phyloP scores from a whole-genome alignment of 2,329 filamentous ascomycete genomes.

The Lanzia echinophila region DNA sequence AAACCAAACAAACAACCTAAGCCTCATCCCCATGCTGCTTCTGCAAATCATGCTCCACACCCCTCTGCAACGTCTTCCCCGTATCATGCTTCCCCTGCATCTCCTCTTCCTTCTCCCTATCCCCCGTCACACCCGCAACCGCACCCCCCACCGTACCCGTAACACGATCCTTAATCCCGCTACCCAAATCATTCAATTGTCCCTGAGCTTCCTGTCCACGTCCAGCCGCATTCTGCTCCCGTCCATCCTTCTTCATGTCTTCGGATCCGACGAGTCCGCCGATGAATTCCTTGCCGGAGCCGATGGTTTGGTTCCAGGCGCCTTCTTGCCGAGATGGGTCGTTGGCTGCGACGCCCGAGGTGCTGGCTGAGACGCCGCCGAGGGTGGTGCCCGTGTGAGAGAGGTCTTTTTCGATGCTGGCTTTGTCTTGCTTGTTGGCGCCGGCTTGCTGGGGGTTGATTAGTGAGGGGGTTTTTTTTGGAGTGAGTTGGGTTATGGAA shows the following conservation, averaged over 20 bases:
- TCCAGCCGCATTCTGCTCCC: conserved; percentile 71
- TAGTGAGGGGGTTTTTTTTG: conserved; percentile 3
- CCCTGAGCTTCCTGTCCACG: conserved; percentile 78
- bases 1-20: too few species aligned
- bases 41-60: conserved; percentile 73
- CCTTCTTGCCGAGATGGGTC: conserved; percentile 65
- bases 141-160: conserved; percentile 65
- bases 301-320: conserved; percentile 83
- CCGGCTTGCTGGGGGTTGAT: conserved; percentile 11
- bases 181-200: conserved; percentile 67
- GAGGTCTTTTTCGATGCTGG: conserved; percentile 59
- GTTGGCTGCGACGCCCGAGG: conserved; percentile 66
- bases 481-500: not conserved
- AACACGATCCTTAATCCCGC: conserved; percentile 60
- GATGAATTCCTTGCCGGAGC: conserved; percentile 73
- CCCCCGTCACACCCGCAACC: conserved; percentile 66
- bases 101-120: conserved; percentile 56
- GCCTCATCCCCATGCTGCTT: conserved; percentile 45
- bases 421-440: conserved; percentile 55
- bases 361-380: conserved; percentile 64
- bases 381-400: conserved; percentile 70
- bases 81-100: conserved; percentile 65
- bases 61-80: conserved; percentile 78
- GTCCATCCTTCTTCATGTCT: conserved; percentile 66
- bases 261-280: conserved; percentile 72